Base-by-base conservation (phyloP, 2,329 filamentous ascomycete genomes). In the Neonectria neomacrospora region DNA sequence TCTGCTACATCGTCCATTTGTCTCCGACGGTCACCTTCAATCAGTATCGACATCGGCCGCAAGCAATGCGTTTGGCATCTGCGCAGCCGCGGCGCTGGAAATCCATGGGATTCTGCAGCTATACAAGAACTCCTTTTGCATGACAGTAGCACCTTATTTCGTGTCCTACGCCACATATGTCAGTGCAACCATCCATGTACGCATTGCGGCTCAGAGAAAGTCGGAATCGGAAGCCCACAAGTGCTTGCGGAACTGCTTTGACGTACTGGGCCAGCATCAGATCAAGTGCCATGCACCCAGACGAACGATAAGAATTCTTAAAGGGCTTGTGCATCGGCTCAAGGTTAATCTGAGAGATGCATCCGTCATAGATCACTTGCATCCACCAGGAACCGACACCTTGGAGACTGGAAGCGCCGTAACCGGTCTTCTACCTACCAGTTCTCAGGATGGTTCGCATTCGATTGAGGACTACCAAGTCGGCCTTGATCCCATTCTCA, bases 121-220 rank as follows among this genome's bases (percentile, higher is more conserved):
- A 3, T 85, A 84, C 47, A 75, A 80, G 11, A 72, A 74, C 14
- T 69, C 77, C 0, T 85, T 81, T 41, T 81, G 79, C 1, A 76
- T 85, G 1, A 72, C 73, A 12, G 72, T 78, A 8, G 80, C 83
- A 0, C 84, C 85, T 0, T 86, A 86, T 51, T 73, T 86, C 1
- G 77, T 86, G 16, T 83, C 82, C 0, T 87, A 87, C 65, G 82
- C 85, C 0, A 84, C 82, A 0, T 87, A 86, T 59, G 82, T 85
- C 0, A 79, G 80, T 9, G 83, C 82, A 0, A 86, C 83, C 0
- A 85, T 86, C 10, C 80, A 83, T 34, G 81, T 81, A 1, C 82
- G 83, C 5, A 80, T 83, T 10, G 83, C 83, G 0, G 80, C 83
- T 2, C 80, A 82, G 52, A 76, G 78, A 32, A 73, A 75, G 12